These are phyloP conservation scores for Discostella stelligeroides DNA, from an alignment of 108 stramenopile species.

Conservation along the genomic window DNA sequence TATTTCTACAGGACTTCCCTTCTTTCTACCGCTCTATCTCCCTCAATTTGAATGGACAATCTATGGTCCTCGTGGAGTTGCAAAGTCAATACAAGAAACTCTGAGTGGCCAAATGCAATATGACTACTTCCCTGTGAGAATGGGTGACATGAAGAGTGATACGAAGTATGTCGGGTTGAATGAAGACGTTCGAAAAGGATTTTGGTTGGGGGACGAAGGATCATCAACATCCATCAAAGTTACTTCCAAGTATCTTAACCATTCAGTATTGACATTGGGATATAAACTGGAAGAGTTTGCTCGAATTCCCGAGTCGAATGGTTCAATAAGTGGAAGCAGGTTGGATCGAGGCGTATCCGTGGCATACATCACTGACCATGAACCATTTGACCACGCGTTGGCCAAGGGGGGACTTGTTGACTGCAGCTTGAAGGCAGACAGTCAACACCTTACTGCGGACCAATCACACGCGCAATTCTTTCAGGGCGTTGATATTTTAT, in stretches of 20 bases:
- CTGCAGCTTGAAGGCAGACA: neutral
- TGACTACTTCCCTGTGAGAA: constrained; percentile 45
- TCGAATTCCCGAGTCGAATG: neutral
- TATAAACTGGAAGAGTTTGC: constrained; percentile 44
- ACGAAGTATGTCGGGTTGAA: constrained; percentile 35
- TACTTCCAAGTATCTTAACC: constrained; percentile 48
- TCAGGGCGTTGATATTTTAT: constrained; percentile 28
- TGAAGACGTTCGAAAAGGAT: constrained; percentile 28
- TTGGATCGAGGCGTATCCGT: constrained; percentile 32
- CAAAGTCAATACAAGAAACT: constrained; percentile 31
- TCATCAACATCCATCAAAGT: constrained; percentile 28
- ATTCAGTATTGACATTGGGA: constrained; percentile 40
- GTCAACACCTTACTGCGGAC: constrained; percentile 18
- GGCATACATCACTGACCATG: constrained; percentile 49
- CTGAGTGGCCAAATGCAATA: constrained; percentile 48
- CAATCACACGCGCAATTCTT: constrained; percentile 46
- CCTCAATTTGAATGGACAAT: constrained; percentile 45
- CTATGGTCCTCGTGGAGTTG: constrained; percentile 42
- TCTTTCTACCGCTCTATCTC: constrained; percentile 40
- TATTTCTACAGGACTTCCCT: constrained; percentile 25
- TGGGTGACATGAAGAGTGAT: constrained; percentile 29
- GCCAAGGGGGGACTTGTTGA: constrained; percentile 26
- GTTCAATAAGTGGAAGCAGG: neutral
- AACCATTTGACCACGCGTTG: constrained; percentile 38
- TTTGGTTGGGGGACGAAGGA: constrained; percentile 31